These are phyloP conservation scores for Psilocybe cubensis DNA, from an alignment of 768 basidiomycete species.

Conservation along the genomic window DNA sequence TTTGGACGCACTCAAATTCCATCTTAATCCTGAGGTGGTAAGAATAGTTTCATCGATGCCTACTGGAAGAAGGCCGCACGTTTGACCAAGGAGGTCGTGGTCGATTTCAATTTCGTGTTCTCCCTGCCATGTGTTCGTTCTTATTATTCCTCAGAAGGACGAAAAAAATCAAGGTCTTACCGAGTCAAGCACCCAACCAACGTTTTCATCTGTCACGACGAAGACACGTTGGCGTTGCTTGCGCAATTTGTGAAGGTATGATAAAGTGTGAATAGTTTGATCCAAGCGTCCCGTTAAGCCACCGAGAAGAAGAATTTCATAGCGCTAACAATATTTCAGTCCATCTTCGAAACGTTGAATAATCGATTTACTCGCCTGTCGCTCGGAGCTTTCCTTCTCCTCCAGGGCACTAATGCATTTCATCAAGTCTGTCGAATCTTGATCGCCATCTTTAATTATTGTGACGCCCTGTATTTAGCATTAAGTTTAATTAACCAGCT, in stretches of 20 bases:
- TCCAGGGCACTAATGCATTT: slow-evolving; percentile 79
- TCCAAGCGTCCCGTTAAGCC: slow-evolving; percentile 92
- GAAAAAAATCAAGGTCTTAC: slow-evolving; percentile 41
- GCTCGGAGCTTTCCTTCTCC: slow-evolving; percentile 52
- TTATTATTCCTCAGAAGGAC: not conserved
- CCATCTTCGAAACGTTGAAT: slow-evolving; percentile 7
- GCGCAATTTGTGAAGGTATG: slow-evolving; percentile 81
- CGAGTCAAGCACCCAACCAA: slow-evolving; percentile 86
- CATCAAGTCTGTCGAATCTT: slow-evolving; percentile 93
- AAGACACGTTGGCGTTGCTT: slow-evolving; percentile 61
- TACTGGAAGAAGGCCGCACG: slow-evolving; percentile 94
- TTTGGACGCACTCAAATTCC: slow-evolving; percentile 77
- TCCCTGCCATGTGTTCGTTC: slow-evolving; percentile 56
- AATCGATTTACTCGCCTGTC: slow-evolving; percentile 35
- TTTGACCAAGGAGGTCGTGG: slow-evolving; percentile 74
- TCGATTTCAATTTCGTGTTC: slow-evolving; percentile 81
- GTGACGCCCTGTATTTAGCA: slow-evolving; percentile 59
- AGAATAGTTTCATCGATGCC: slow-evolving; percentile 78
- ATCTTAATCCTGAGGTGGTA: slow-evolving; percentile 83
- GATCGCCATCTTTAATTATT: slow-evolving; percentile 68
- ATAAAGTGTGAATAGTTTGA: slow-evolving; percentile 91
- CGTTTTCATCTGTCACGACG: slow-evolving; percentile 86
- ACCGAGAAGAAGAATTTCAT: slow-evolving; percentile 80
- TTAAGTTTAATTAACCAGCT: too few relatives aligned
- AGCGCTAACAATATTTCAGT: slow-evolving; percentile 42